phyloP scores from a whole-genome alignment of 768 basidiomycete species.

The Coprinopsis marcescibilis region DNA sequence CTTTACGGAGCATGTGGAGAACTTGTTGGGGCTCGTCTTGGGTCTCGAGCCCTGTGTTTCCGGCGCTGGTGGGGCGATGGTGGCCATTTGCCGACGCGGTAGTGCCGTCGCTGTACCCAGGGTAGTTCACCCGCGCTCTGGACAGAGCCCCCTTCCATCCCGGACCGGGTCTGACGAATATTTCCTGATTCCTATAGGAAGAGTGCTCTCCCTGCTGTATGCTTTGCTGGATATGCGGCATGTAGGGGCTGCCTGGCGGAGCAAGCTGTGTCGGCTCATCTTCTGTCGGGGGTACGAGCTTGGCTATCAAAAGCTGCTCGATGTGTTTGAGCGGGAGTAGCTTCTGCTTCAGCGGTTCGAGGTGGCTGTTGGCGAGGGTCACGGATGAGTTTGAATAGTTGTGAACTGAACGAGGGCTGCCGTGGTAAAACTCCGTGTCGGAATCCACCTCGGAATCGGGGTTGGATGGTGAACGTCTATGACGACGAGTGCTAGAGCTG shows the following conservation, averaged over 20 bases:
- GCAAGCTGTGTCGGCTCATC: conserved; percentile 45
- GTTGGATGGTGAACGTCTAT: conserved; percentile 17
- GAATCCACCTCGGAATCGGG: conserved; percentile 21
- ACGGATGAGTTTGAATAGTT: conserved; percentile 20
- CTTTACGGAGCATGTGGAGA: conserved; percentile 50
- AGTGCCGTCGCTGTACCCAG: conserved; percentile 21
- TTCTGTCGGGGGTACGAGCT: conserved; percentile 63
- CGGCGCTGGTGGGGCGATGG: conserved; percentile 37
- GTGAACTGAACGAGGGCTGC: conserved; percentile 9
- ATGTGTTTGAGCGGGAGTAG: conserved; percentile 65
- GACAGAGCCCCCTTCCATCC: conserved; percentile 61
- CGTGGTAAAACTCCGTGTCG: conserved; percentile 15
- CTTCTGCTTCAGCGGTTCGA: conserved; percentile 56
- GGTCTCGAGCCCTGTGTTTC: conserved; percentile 40
- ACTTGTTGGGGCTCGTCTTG: conserved; percentile 57
- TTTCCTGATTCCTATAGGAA: conserved; percentile 40
- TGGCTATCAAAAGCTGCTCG: conserved; percentile 63
- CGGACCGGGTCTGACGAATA: conserved; percentile 59
- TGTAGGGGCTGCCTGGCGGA: conserved; percentile 17
- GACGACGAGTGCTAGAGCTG: conserved; percentile 15
- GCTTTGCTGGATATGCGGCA: conserved; percentile 10
- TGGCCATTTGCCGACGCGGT: conserved; percentile 13
- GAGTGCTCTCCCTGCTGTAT: conserved; percentile 6
- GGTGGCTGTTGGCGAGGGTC: conserved; percentile 23
- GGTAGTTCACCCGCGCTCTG: conserved; percentile 32